phyloP scores from a whole-genome alignment of 352 stramenopile species.

The Globisporangium splendens region DNA sequence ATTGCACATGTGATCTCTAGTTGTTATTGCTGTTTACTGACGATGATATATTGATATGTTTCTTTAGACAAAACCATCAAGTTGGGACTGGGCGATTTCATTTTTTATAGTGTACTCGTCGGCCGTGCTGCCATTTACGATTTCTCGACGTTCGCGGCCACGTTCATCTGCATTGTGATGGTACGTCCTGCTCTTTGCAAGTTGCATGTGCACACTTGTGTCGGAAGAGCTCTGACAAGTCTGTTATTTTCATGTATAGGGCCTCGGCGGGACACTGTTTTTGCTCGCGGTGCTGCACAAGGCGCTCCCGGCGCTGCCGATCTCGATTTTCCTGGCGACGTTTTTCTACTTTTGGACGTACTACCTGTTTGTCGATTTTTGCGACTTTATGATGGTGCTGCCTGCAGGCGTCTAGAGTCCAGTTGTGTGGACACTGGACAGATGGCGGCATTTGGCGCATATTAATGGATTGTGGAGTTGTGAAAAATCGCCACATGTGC shows the following conservation, averaged over 20 bases:
- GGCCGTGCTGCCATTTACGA: slow-evolving; percentile 94
- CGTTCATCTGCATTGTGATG: slow-evolving; percentile 93
- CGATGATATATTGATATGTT: background rate
- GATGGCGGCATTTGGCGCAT: background rate
- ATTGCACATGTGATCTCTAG: background rate
- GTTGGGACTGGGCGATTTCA: slow-evolving; percentile 96
- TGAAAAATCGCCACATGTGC: no score
- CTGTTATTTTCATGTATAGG: slow-evolving; percentile 33
- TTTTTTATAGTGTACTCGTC: slow-evolving; percentile 98
- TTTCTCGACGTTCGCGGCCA: slow-evolving; percentile 93
- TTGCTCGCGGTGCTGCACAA: slow-evolving; percentile 93
- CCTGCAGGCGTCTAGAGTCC: slow-evolving; percentile 39
- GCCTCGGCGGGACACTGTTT: slow-evolving; percentile 93
- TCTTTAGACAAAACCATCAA: slow-evolving; percentile 87
- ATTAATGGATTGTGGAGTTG: background rate
- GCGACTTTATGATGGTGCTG: slow-evolving; percentile 73
- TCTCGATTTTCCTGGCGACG: slow-evolving; percentile 87
- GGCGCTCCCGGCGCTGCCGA: slow-evolving; percentile 94
- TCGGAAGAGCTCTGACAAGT: background rate
- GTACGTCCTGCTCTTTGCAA: slow-evolving; percentile 25
- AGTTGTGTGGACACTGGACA: background rate
- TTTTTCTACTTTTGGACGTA: slow-evolving; percentile 83
- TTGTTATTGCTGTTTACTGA: background rate
- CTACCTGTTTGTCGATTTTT: slow-evolving; percentile 84
- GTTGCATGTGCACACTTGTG: background rate